phyloP scores from a whole-genome alignment of 1,139 yeast species.

The Yamadazyma oceani region DNA sequence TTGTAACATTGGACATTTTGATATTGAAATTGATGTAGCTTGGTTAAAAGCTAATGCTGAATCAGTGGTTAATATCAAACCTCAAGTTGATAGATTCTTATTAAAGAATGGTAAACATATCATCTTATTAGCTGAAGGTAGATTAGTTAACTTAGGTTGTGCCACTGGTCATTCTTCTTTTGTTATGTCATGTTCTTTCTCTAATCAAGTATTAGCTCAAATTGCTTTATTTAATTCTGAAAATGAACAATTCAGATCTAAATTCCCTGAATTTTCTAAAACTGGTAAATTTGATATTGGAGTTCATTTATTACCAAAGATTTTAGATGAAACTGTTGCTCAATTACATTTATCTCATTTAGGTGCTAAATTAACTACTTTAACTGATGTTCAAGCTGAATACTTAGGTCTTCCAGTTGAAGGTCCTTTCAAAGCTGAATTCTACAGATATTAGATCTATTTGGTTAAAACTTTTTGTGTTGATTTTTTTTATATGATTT shows the following conservation, averaged over 20 bases:
- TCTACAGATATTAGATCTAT: slow-evolving; percentile 82
- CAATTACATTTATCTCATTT: slow-evolving; percentile 95
- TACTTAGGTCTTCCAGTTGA: slow-evolving; percentile 90
- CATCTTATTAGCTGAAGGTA: slow-evolving; percentile 98
- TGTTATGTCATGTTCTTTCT: slow-evolving; percentile 99
- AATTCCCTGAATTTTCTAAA: slow-evolving; percentile 88
- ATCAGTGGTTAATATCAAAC: slow-evolving; percentile 94
- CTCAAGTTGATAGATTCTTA: slow-evolving; percentile 98
- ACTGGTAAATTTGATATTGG: slow-evolving; percentile 89
- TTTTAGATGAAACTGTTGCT: slow-evolving; percentile 98
- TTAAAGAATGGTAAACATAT: slow-evolving; percentile 89
- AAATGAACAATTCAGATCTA: slow-evolving; percentile 75
- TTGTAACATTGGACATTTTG: slow-evolving; percentile 99
- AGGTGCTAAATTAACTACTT: slow-evolving; percentile 83
- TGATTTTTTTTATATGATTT: slow-evolving; percentile 15
- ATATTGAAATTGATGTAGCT: slow-evolving; percentile 98
- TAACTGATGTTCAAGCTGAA: slow-evolving; percentile 83
- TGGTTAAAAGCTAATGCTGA: slow-evolving; percentile 93
- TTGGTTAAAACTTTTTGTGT: slow-evolving; percentile 4
- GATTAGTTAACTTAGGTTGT: slow-evolving; percentile 99
- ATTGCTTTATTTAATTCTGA: slow-evolving; percentile 95
- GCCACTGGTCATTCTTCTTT: slow-evolving; percentile 99
- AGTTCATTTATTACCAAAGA: slow-evolving; percentile 97
- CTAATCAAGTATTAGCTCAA: slow-evolving; percentile 99
- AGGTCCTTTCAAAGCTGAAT: slow-evolving; percentile 99